phyloP scores from a whole-genome alignment of 208 protist genomes.

The Leishmania tarentolae region DNA sequence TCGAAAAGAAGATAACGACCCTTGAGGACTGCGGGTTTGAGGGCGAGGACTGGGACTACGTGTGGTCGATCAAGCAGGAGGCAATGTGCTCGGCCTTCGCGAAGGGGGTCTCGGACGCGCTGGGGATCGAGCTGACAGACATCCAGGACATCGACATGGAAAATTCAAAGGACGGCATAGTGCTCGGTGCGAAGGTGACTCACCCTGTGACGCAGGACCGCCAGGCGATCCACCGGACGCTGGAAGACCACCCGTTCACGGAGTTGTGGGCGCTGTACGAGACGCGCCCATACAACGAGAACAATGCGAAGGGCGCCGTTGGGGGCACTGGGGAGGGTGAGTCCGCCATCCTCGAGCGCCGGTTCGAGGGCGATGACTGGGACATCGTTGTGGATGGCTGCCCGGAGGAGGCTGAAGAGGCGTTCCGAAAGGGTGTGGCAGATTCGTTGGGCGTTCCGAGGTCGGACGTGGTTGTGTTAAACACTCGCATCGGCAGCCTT shows the following conservation, averaged over 20 bases:
- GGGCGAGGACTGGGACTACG: conserved; percentile 43
- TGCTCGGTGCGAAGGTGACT: conserved; percentile 17
- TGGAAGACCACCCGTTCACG: conserved; percentile 40
- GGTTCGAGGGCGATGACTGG: conserved; percentile 65
- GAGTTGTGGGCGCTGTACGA: conserved; percentile 55
- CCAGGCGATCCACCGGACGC: conserved; percentile 38
- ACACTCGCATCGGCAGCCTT: conserved; percentile 39
- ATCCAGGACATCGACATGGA: conserved; percentile 2
- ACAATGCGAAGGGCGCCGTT: conserved; percentile 8
- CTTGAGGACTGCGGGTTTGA: conserved; percentile 29
- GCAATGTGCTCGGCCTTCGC: conserved; percentile 46
- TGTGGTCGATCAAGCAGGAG: conserved; percentile 31
- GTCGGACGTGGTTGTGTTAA: conserved; percentile 33
- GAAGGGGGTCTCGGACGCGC: conserved; percentile 18
- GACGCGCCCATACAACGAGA: neutral
- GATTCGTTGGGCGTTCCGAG: conserved; percentile 21
- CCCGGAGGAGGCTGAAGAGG: conserved; percentile 29
- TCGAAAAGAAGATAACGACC: neutral
- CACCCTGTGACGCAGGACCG: conserved; percentile 33
- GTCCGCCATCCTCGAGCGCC: conserved; percentile 38
- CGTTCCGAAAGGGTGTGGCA: conserved; percentile 39
- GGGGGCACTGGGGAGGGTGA: conserved; percentile 28
- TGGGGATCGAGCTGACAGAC: conserved; percentile 20
- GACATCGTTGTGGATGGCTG: conserved; percentile 39
- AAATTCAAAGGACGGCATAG: neutral